These are phyloP conservation scores for Trichoderma sp. DNA, from an alignment of 2,329 filamentous ascomycete genomes.

Conservation along the genomic window DNA sequence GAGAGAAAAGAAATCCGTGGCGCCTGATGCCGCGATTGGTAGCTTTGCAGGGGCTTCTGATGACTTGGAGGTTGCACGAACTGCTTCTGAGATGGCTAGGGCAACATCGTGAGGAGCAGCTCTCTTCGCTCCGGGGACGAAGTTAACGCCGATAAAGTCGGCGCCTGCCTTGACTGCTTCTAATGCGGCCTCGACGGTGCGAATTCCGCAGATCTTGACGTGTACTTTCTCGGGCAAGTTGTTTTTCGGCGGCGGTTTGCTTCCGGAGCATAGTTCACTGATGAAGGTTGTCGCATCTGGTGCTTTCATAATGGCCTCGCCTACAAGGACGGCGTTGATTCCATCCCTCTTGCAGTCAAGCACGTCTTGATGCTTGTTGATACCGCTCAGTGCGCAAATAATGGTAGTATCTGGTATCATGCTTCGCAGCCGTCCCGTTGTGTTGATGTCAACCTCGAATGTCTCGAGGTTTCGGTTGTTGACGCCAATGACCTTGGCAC, in stretches of 20 bases:
- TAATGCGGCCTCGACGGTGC: constrained; percentile 75
- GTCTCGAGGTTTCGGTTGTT: constrained; percentile 97
- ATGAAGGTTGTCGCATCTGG: constrained; percentile 82
- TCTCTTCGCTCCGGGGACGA: constrained; percentile 78
- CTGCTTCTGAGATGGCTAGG: constrained; percentile 72
- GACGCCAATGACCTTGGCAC: constrained; percentile 89
- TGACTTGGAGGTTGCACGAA: constrained; percentile 65
- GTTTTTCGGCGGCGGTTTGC: constrained; percentile 34
- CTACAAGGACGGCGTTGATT: constrained; percentile 89
- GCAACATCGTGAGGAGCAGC: constrained; percentile 78
- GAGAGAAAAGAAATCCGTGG: constrained; percentile 70
- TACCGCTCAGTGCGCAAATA: constrained; percentile 91
- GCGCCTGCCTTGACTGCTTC: constrained; percentile 83
- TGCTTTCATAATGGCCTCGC: constrained; percentile 93
- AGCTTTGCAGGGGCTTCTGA: constrained; percentile 34
- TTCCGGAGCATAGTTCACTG: constrained; percentile 70
- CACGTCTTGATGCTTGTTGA: constrained; percentile 85
- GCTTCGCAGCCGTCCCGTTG: constrained; percentile 81
- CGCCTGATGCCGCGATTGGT: constrained; percentile 32
- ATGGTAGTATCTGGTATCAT: constrained; percentile 84
- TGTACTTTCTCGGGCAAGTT: constrained; percentile 51
- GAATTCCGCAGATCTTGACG: constrained; percentile 94
- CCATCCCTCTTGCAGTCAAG: constrained; percentile 83
- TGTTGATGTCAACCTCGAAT: constrained; percentile 94
- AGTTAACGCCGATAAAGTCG: constrained; percentile 88